Conservation (phyloP, 352 stramenopile genomes). For the Paralagenidium karlingii region DNA sequence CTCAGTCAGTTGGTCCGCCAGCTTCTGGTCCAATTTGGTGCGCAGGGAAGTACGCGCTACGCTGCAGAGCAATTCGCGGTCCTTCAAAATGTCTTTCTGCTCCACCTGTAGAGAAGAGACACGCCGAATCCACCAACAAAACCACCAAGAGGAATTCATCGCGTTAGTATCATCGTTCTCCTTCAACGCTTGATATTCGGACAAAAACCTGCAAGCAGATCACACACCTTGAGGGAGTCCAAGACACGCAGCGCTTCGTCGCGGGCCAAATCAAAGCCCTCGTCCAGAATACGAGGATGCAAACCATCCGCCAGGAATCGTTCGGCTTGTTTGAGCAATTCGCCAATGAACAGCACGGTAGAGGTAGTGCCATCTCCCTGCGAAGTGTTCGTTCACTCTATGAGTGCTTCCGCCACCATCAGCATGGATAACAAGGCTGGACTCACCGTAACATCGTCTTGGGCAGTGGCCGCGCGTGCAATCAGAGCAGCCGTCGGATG, state of each 20-base stretch:
- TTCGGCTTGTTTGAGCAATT: slow-evolving; percentile 97
- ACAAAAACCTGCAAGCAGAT: slow-evolving; percentile 6
- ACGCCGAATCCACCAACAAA: slow-evolving; percentile 3
- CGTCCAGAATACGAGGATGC: slow-evolving; percentile 94
- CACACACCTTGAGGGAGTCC: slow-evolving; percentile 88
- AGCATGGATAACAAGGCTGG: not conserved
- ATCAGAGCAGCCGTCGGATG: slow-evolving; percentile 98
- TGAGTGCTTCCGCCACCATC: not conserved
- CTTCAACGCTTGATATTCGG: too few relatives aligned
- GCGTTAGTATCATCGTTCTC: too few relatives aligned
- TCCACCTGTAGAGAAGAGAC: not conserved
- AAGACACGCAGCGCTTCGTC: slow-evolving; percentile 92
- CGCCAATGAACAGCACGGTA: slow-evolving; percentile 96
- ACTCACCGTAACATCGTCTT: slow-evolving; percentile 86
- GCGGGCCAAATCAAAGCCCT: slow-evolving; percentile 97
- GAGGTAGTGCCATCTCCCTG: slow-evolving; percentile 96
- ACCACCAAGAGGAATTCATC: slow-evolving; percentile 2
- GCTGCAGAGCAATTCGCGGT: slow-evolving; percentile 91
- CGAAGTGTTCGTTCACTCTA: slow-evolving; percentile 35
- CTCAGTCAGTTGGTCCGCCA: slow-evolving; percentile 90
- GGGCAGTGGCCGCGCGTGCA: slow-evolving; percentile 95
- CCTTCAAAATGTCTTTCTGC: slow-evolving; percentile 81
- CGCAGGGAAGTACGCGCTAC: slow-evolving; percentile 93
- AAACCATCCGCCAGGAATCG: slow-evolving; percentile 94
- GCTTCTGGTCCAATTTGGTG: slow-evolving; percentile 95